Evolutionary conservation across 2,329 filamentous ascomycete genomes (phyloP), one percentile per base, ranked within the genome.

Genomic region (Hypomyces rosellus): DNA sequence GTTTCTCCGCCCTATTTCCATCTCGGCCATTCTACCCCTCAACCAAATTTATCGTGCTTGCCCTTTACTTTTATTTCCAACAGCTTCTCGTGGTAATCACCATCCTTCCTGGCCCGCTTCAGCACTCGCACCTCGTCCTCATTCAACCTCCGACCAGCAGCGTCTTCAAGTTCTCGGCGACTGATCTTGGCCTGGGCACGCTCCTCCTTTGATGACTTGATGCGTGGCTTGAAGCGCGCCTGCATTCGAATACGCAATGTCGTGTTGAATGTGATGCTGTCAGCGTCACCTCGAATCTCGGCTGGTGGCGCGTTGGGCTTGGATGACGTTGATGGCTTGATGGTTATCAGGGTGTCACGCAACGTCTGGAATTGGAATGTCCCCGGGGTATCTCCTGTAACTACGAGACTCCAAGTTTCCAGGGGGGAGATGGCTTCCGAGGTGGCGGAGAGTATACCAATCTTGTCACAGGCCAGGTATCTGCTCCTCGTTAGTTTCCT

Each of bases 171-270:
- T 69, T 96, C 89, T 61, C 85, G 85, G 54, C 88, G 78, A 62
- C 85, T 92, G 51, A 99, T 88, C 73, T 92, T 95, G 60, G 92
- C 85, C 58, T 80, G 78, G 0, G 88, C 86, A 72, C 87, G 93
- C 56, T 89, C 87, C 64, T 91, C 89, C 70, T 91, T 95, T 1
- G 77, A 81, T 9, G 85, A 85, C 68, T 86, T 88, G 42, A 93
- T 69, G 55, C 80, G 80, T 8, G 92, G 91, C 74, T 96, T 96
- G 74, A 95, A 97, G 46, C 88, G 78, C 18, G 92, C 89, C 72
- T 97, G 92, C 91, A 97, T 96, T 48, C 91, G 86, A 60, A 97
- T 81, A 45, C 89, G 79, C 53, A 95, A 66, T 6, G 84, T 86
- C 9, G 88, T 89, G 59, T 79, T 80, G 62, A 87, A 88, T 4